Evolutionary conservation across 2,329 filamentous ascomycete genomes (phyloP), one percentile per base, ranked within the genome.

Genomic region (Colletotrichum magnum): DNA sequence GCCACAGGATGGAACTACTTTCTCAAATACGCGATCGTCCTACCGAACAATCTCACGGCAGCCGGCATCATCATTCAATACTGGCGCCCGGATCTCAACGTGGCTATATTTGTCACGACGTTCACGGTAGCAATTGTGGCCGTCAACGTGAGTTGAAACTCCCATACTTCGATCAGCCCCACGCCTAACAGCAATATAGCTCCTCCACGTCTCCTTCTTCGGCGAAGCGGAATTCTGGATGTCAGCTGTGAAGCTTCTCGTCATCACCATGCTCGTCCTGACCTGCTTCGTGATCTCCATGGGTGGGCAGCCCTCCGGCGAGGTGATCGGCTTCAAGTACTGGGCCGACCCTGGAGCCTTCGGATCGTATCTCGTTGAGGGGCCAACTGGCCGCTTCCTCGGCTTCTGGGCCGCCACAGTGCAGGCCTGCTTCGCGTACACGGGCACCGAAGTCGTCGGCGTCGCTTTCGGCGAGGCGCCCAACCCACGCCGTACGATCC

Each of bases 371-470:
- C 65, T 79, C 4, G 69, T 73, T 3, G 72, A 78, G 15, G 82
- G 81, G 5, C 48, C 69, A 1, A 74, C 72, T 0, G 82, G 81
- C 13, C 75, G 76, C n/a, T 84, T 85, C 51, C 75, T 84, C 6
- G 81, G 81, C 4, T 77, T 80, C 24, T 81, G 81, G 78, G 78
- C 78, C 4, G 78, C 77, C 32, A 73, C 82, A 26, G 77, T 79
- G 54, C 77, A 80, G 59, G 79, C 81, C 2, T 79, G 78, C 9
- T 83, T 83, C 50, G 79, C 79, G 12, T 83, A 81, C 50, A 75
- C 78, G 39, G 92, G 92, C 69, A 93, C 92, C 2, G 92, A 94
- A 75, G 83, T 94, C 52, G 90, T 94, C 58, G 92, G 92, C 80
- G 91, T 94, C 16, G 94, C 92, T 0, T 91, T 93, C 32, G 92